Percentiles rank a stretch among this genome's conserved stretches.
Conservation (phyloP, 2,329 filamentous ascomycete species). For the Xylariaceae sp. region DNA sequence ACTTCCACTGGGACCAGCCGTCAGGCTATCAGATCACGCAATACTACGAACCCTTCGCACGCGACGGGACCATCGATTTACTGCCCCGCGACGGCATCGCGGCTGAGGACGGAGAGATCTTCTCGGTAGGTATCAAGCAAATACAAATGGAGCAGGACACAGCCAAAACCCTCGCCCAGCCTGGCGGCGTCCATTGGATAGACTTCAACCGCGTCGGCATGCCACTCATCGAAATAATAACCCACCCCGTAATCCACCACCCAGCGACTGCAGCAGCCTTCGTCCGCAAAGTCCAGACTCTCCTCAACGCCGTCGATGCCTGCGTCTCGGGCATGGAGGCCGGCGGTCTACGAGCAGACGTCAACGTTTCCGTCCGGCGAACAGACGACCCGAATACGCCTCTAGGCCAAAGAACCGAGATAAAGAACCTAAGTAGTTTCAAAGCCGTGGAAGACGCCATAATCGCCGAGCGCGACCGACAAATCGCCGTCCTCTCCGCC, state of each 20-base stretch:
- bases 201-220: constrained; percentile 93
- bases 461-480: constrained; percentile 81
- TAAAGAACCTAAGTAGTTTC: constrained; percentile 94
- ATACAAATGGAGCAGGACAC: constrained; percentile 98
- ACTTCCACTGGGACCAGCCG: constrained; percentile 98
- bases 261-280: constrained; percentile 83
- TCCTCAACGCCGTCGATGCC: constrained; percentile 76
- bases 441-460: constrained; percentile 95
- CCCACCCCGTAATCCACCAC: constrained; percentile 80
- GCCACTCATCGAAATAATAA: constrained; percentile 93
- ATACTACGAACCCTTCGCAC: constrained; percentile 74
- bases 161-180: constrained; percentile 82
- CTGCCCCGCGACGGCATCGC: constrained; percentile 75
- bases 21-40: constrained; percentile 97
- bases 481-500: constrained; percentile 73
- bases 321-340: constrained; percentile 91
- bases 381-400: constrained; percentile 38
- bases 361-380: constrained; percentile 85
- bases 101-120: constrained; percentile 63
- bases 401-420: constrained; percentile 86
- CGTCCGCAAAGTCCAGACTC: constrained; percentile 80
- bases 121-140: constrained; percentile 82
- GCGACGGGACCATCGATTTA: constrained; percentile 68
- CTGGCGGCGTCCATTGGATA: constrained; percentile 69
- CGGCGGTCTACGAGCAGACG: constrained; percentile 85